Evolutionary conservation across 768 basidiomycete genomes (phyloP), one percentile per base, ranked within the genome.

Genomic region (Neoboletus magnificus): DNA sequence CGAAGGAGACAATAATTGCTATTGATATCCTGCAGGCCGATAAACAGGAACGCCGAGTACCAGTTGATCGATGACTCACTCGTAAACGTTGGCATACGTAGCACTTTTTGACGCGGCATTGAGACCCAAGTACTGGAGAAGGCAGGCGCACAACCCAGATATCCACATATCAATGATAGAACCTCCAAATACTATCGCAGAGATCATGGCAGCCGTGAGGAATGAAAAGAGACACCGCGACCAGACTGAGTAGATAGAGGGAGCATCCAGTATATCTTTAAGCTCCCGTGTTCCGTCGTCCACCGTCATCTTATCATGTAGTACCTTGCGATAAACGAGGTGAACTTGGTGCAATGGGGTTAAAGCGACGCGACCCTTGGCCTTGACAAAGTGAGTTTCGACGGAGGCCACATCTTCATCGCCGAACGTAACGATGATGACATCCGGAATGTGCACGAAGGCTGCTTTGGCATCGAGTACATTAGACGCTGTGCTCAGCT

Each of bases 1-100:
- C 75, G 65, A 94, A 93, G 3, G 91, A 88, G 37, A 93, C 89
- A 35, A 94, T 72, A 52, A 93, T 92, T 3, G 90, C 84, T 12
- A 88, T 85, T 0, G 91, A 88, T 65, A 94, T 91, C 69, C 92
- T 94, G 40, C 16, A 40, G 5, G 13, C 32, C 7, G 33, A 22
- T 48, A 33, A 41, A 27, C 30, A 50, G 29, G 40, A 23, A 52
- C 23, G 12, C 23, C n/a, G n/a, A 3, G 8, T 48, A 37, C n/a
- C 15, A 10, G 36, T 27, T 47, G 48, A 37, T 36, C 36, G 43
- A 32, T 6, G 23, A 77, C 91, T 70, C 68, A 94, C 93, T 96
- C 93, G 65, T 94, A 96, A 54, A 95, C 91, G 64, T 93, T 95
- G n/a, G 92, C 91, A 71, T 93, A 95, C 74, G 91, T 87, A 1